Evolutionary conservation across 768 basidiomycete genomes (phyloP).

Genomic region (Boletus vinaceobasis): DNA sequence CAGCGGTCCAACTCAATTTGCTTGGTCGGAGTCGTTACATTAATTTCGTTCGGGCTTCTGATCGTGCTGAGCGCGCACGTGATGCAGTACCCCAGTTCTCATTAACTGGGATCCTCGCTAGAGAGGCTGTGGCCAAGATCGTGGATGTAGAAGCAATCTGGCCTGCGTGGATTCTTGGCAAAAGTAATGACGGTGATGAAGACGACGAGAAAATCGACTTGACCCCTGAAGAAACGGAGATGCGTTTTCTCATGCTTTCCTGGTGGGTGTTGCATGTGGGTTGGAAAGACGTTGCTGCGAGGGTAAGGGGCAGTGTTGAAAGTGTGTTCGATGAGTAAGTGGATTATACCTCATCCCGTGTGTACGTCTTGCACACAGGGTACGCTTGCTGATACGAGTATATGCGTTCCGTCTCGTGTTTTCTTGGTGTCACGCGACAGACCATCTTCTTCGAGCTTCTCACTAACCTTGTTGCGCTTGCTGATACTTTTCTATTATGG

Average conservation of each 20-base stretch:
- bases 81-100: conserved; percentile 36
- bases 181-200: conserved; percentile 28
- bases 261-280: conserved; percentile 95
- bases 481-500: conserved; percentile 10
- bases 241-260: conserved; percentile 77
- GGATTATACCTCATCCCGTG: not conserved
- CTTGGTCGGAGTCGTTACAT: conserved; percentile 83
- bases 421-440: not conserved
- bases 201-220: conserved; percentile 29
- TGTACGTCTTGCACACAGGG: not conserved
- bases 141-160: conserved; percentile 25
- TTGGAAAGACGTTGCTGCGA: conserved; percentile 78
- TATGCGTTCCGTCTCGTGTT: not conserved
- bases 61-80: conserved; percentile 54
- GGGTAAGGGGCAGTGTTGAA: conserved; percentile 72
- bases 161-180: conserved; percentile 20
- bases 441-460: not conserved
- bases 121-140: conserved; percentile 24
- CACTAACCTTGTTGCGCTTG: not conserved
- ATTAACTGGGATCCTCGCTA: conserved; percentile 21
- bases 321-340: conserved; percentile 82
- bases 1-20: conserved; percentile 79
- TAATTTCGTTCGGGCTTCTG: conserved; percentile 57
- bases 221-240: conserved; percentile 68
- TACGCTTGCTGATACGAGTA: not conserved